These are phyloP conservation scores for Pleoardoris graminearum DNA, from an alignment of 2,329 filamentous ascomycete genomes.

Conservation along the genomic window DNA sequence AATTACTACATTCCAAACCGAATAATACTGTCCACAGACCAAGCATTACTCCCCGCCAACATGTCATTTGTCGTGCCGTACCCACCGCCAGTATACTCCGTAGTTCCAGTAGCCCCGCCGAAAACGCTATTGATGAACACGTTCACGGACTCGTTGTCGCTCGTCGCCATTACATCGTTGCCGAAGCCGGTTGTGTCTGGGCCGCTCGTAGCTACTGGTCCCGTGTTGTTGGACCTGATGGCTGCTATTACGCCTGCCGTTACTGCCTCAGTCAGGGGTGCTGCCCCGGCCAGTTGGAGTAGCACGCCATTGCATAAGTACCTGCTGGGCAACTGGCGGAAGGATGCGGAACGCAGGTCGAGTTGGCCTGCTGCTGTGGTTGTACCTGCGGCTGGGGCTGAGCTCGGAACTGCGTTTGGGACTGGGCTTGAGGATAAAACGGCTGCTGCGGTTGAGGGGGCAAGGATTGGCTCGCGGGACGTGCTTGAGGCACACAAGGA, in stretches of 20 bases:
- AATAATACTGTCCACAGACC: too few relatives aligned
- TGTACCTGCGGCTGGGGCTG: not conserved
- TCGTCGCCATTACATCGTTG: not conserved
- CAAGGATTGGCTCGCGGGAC: not conserved
- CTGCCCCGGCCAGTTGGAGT: not conserved
- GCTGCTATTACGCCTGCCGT: not conserved
- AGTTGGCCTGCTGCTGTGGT: not conserved
- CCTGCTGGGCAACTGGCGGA: not conserved
- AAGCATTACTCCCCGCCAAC: not conserved
- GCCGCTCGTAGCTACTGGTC: not conserved
- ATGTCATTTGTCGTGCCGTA: not conserved
- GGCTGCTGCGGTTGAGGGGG: not conserved
- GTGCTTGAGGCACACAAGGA: constrained; percentile 26
- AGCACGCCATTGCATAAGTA: not conserved
- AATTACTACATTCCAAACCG: too few relatives aligned
- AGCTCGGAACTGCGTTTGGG: not conserved
- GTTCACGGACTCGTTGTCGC: not conserved
- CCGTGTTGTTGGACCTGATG: not conserved
- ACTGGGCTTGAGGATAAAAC: not conserved
- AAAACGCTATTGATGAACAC: not conserved
- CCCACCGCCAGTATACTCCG: not conserved
- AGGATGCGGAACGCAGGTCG: not conserved
- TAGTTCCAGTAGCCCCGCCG: not conserved
- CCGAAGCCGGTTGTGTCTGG: not conserved
- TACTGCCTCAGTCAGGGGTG: not conserved